Base-by-base conservation (phyloP, 2,329 filamentous ascomycete genomes). In the Ceratocystis diversiconidia region DNA sequence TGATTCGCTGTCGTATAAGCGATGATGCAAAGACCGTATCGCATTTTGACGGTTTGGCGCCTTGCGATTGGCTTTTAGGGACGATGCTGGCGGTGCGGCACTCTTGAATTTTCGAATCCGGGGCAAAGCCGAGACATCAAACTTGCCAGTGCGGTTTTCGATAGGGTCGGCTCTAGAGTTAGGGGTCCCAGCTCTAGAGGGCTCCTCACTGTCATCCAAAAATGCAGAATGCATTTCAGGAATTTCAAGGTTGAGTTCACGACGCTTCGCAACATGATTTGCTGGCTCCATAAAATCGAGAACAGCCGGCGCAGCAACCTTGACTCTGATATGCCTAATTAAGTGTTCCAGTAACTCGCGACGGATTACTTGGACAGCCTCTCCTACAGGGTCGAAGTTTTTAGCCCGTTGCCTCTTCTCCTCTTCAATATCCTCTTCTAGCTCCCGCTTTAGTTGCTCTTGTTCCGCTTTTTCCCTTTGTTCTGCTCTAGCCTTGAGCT, bases 321-420 rank as follows among this genome's bases (percentile, higher is more conserved):
- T 88, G 57, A 87, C 88, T 70, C 92, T 91, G 72, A 97, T 89
- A 73, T 96, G 91, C 69, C 88, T 85, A 68, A 97, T 85, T 44
- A 99, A 78, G 73, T 95, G 94, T 72, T 95, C 89, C 67, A 84
- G 86, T 72, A 99, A 79, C 73, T 97, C 92, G 64, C 85, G 83
- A 63, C 87, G 83, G 64, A 96, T 82, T 57, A 89, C 82, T 68
- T 92, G 85, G 48, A 91, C 79, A 43, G 94, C 92, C 72, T 95
- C 92, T 61, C 80, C 77, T 3, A 92, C 89, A n/a, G 94, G 92
- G 74, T 99, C 92, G 69, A 96, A 84, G 73, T 95, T 88, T 72
- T 88, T 87, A 19, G 92, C 92, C 63, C 92, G 81, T 70, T 92
- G 87, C 72, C 85, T 86, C 77, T 94, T 96, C 74, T 97, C 92